Percentiles rank a stretch among this genome's conserved stretches.
phyloP scores from a whole-genome alignment of 257 asterid genomes.

The Solanum paucissectum region DNA sequence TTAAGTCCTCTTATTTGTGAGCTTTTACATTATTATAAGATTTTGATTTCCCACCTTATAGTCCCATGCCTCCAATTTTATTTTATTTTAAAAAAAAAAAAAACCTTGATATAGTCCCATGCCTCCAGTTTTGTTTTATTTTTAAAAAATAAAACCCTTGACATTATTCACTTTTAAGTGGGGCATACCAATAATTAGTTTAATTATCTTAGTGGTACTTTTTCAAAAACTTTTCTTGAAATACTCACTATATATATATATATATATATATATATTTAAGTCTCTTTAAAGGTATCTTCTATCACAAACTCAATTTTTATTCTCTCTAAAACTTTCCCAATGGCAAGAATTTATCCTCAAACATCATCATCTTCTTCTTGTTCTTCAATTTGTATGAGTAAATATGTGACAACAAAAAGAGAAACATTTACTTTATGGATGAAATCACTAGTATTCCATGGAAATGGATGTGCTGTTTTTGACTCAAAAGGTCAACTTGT shows the following conservation, averaged over 20 bases:
- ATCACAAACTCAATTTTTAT: not conserved
- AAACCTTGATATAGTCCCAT: no score
- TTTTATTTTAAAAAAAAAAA: not conserved
- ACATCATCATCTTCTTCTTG: not conserved
- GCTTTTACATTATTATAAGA: no score
- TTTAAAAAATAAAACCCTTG: not conserved
- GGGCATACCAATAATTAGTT: not conserved
- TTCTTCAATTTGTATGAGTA: not conserved
- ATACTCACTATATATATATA: not conserved
- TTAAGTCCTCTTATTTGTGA: no score
- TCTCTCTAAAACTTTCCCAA: not conserved
- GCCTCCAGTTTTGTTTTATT: not conserved
- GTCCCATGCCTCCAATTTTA: not conserved
- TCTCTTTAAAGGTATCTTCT: not conserved
- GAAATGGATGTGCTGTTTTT: slow-evolving; percentile 58
- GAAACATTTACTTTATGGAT: slow-evolving; percentile 57
- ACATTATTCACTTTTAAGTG: not conserved
- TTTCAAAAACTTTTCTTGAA: not conserved
- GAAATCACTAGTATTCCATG: slow-evolving; percentile 55
- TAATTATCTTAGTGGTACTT: not conserved
- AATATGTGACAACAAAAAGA: slow-evolving; percentile 18
- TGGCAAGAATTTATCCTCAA: slow-evolving; percentile 64
- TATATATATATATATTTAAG: not conserved
- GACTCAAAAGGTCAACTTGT: slow-evolving; percentile 34
- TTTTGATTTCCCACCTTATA: no score